Evolutionary conservation across 495 filamentous ascomycete species (phyloP), one percentile per base, ranked within the genome.

Genomic region (Jackrogersella minutella): DNA sequence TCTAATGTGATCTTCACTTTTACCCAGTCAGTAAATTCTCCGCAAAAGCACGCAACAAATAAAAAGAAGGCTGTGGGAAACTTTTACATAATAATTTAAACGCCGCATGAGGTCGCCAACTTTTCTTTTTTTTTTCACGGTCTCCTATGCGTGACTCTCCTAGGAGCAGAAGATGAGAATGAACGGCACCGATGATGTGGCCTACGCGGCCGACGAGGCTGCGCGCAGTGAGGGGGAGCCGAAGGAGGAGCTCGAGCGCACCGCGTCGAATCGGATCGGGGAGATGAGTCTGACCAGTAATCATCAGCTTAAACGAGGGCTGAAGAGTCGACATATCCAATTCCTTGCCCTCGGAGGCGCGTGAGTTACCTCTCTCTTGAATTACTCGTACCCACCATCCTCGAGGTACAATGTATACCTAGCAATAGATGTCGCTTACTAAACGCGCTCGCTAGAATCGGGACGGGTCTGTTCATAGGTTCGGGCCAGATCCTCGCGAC

Each of bases 341-440:
- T 90, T 91, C 77, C 85, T 91, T 69, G 89, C 88, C 8, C 85
- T 91, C 39, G 88, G 88, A 19, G 87, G 87, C 51, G 80, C 79
- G 76, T 80, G 60, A 70, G 77, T 74, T n/a, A 34, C 26, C 10
- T 8, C 11, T 26, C 11, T 16, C 11, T 19, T n/a, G n/a, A n/a
- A n/a, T n/a, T n/a, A n/a, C n/a, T n/a, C n/a, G n/a, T n/a, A n/a
- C n/a, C n/a, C n/a, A n/a, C n/a, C n/a, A n/a, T n/a, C n/a, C n/a
- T n/a, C n/a, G n/a, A n/a, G n/a, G n/a, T n/a, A n/a, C n/a, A n/a
- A n/a, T n/a, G n/a, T n/a, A n/a, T n/a, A n/a, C n/a, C n/a, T n/a
- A n/a, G n/a, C n/a, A n/a, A n/a, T 19, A 8, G 14, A 0, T 19
- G 11, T 7, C 5, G 11, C n/a, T 64, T 43, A 24, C 39, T 30